Evolutionary conservation across 2,329 filamentous ascomycete species (phyloP).

Genomic region (Tolypocladium guangdongense): DNA sequence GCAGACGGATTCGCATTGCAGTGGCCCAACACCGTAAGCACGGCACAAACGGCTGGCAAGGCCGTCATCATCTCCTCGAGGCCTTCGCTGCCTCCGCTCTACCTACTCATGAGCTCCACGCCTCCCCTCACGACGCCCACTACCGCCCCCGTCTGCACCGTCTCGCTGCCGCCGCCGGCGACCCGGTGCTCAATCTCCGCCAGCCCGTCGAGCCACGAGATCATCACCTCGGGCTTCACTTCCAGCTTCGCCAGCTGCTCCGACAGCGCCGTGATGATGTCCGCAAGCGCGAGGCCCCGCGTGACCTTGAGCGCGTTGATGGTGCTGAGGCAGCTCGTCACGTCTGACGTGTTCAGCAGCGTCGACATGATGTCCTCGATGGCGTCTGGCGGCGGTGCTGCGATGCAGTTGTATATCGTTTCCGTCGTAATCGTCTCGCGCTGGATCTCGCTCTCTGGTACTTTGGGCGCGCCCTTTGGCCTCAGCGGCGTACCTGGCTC

Average conservation of each 20-base stretch:
- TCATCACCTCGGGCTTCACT: constrained; percentile 75
- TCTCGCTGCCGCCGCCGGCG: constrained; percentile 76
- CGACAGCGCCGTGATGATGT: constrained; percentile 78
- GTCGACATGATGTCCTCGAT: constrained; percentile 77
- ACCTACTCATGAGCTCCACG: constrained; percentile 53
- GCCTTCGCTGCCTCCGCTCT: background rate
- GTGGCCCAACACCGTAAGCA: too few species aligned
- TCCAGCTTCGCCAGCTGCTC: constrained; percentile 77
- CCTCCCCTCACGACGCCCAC: constrained; percentile 83
- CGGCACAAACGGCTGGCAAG: too few species aligned
- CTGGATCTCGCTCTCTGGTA: constrained; percentile 52
- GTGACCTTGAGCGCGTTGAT: constrained; percentile 78
- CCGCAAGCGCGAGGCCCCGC: constrained; percentile 81
- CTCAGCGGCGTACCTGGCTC: constrained; percentile 54
- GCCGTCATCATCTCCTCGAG: background rate
- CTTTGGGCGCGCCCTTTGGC: constrained; percentile 46
- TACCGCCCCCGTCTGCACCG: constrained; percentile 82
- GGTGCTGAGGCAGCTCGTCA: constrained; percentile 78
- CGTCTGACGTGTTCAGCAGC: constrained; percentile 72
- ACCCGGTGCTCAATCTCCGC: constrained; percentile 89
- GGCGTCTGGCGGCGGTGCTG: constrained; percentile 82
- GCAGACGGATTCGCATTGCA: too few species aligned
- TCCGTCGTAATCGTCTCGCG: constrained; percentile 77
- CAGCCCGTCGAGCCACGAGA: constrained; percentile 82
- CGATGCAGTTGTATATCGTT: constrained; percentile 95